phyloP scores from a whole-genome alignment of 768 basidiomycete species.

The Wakefieldia striispora region DNA sequence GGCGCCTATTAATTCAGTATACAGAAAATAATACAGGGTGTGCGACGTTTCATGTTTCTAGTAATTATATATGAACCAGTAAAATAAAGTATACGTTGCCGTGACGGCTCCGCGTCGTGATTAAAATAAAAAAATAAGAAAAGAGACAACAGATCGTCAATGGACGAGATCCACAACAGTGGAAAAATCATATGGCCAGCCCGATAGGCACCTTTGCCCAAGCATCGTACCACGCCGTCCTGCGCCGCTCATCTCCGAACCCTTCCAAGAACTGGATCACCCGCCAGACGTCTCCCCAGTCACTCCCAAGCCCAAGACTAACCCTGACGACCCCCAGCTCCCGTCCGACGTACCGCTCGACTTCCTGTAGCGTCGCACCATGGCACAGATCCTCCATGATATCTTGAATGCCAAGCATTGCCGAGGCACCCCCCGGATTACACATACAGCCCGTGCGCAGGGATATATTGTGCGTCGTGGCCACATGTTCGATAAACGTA shows the following conservation, averaged over 20 bases:
- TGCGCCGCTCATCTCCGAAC: constrained; percentile 40
- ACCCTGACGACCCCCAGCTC: constrained; percentile 76
- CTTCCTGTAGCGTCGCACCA: constrained; percentile 59
- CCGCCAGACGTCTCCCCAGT: constrained; percentile 72
- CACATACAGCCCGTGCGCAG: constrained; percentile 87
- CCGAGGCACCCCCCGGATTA: constrained; percentile 79
- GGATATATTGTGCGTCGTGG: constrained; percentile 62
- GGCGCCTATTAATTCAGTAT: too few species aligned
- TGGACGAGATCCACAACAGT: too few species aligned
- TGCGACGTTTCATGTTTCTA: too few species aligned
- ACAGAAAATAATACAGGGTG: too few species aligned
- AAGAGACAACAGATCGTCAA: background rate
- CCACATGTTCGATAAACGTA: constrained; percentile 70
- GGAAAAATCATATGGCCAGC: constrained; percentile 30
- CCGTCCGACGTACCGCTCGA: constrained; percentile 57
- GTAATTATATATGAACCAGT: too few species aligned
- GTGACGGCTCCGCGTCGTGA: background rate
- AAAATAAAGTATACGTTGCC: too few species aligned
- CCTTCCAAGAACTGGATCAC: constrained; percentile 48
- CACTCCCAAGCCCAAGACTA: constrained; percentile 76
- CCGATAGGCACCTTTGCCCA: constrained; percentile 35
- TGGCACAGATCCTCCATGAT: constrained; percentile 61
- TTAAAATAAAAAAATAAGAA: background rate
- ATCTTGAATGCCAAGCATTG: constrained; percentile 62
- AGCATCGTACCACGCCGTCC: constrained; percentile 41